Evolutionary conservation across 208 protist genomes (phyloP).

Genomic region (Naegleria fowleri): DNA sequence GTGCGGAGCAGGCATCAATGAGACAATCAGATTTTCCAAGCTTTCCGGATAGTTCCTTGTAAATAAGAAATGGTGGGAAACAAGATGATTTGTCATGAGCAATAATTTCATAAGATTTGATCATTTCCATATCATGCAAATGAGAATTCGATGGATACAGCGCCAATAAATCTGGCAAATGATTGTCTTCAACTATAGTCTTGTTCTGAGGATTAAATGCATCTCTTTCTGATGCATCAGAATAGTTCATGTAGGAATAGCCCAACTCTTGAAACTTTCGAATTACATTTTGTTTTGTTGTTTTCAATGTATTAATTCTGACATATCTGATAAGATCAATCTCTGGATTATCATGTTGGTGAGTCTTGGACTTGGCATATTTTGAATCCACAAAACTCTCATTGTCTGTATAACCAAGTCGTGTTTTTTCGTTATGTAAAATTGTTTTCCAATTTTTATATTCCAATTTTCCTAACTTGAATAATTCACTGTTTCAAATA

Average conservation of each 20-base stretch:
- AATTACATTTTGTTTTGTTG: neutral
- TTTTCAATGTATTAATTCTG: neutral
- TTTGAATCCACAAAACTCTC: neutral
- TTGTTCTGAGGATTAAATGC: neutral
- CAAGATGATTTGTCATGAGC: slow-evolving; percentile 81
- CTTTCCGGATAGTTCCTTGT: slow-evolving; percentile 53
- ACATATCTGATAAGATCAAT: neutral
- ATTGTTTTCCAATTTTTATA: neutral
- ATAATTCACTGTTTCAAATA: neutral
- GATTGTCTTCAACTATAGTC: neutral
- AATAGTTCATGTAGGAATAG: neutral
- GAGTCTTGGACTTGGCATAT: neutral
- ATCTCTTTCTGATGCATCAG: neutral
- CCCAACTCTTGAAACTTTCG: neutral
- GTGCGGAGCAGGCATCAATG: slow-evolving; percentile 76
- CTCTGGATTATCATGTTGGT: neutral
- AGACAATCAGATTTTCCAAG: slow-evolving; percentile 48
- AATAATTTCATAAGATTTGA: slow-evolving; percentile 57
- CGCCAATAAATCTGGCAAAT: neutral
- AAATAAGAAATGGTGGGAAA: slow-evolving; percentile 73
- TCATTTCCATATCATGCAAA: neutral
- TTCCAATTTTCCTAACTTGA: neutral
- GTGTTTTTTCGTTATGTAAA: neutral
- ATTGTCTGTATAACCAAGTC: neutral
- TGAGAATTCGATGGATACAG: neutral